Percentiles rank a stretch among this genome's conserved stretches.
These are phyloP conservation scores for Candida fluviatilis DNA, from an alignment of 805 yeast genomes.

Conservation along the genomic window DNA sequence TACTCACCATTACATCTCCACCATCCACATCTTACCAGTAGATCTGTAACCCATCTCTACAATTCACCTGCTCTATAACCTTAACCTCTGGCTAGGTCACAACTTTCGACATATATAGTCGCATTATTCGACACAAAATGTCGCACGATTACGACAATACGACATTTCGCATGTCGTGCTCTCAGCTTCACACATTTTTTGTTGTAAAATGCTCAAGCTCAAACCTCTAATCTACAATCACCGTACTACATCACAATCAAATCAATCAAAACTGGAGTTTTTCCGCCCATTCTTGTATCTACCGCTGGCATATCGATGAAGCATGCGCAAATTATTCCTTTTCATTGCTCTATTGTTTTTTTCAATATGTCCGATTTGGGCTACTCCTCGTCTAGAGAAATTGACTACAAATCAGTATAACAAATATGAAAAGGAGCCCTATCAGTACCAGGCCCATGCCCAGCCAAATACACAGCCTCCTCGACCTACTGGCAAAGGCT, in stretches of 20 bases:
- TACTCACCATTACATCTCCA: no score
- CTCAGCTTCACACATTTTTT: no score
- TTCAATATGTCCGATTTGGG: neutral
- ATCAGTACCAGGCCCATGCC: constrained; percentile 4
- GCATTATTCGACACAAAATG: no score
- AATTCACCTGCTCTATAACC: no score
- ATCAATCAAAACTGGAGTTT: neutral
- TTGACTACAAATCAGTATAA: constrained; percentile 1
- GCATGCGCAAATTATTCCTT: constrained; percentile 1
- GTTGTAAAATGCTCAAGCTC: no score
- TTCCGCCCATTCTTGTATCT: neutral
- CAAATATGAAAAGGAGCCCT: constrained; percentile 2
- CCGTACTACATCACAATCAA: neutral
- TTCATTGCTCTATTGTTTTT: constrained; percentile 1
- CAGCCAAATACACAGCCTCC: neutral
- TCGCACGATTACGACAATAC: no score
- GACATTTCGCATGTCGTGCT: no score
- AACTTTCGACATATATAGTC: no score
- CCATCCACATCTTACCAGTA: no score
- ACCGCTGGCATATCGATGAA: neutral
- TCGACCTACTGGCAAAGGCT: constrained; percentile 6
- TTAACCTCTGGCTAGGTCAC: no score
- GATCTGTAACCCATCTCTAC: no score
- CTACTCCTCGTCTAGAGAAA: constrained; percentile 6
- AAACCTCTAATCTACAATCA: neutral